Evolutionary conservation across 2,329 filamentous ascomycete species (phyloP), one percentile per base, ranked within the genome.

Genomic region (Fusarium penzigii): DNA sequence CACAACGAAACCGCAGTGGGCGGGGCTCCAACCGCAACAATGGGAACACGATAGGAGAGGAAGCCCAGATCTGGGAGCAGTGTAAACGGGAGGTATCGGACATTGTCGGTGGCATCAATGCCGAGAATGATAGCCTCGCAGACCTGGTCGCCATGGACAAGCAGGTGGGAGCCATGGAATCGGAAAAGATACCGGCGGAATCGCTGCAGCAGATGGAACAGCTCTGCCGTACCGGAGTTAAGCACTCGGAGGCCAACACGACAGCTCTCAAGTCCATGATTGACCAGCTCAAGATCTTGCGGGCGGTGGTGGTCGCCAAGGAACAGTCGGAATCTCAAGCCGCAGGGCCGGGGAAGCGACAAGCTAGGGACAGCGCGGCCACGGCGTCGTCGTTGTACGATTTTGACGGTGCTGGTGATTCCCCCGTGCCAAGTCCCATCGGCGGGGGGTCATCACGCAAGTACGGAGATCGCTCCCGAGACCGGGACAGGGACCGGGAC

Each of bases 1-100:
- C 74, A 41, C 74, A 76, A 62, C 69, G 74, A 54, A 75, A 74
- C 54, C 72, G 75, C 49, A 75, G 73, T 60, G 73, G 72, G 46
- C 74, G 75, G 55, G 74, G 73, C 39, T 74, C 72, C 39, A 74
- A 73, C 64, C 71, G 75, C 40, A 77, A 75, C 65, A 76, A 74
- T 44, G 72, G 73, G 25, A 70, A 72, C 54, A 60, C 68, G 8
- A 72, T 75, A 32, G 75, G 75, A 29, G 75, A 78, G 56, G 75
- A 78, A 58, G 71, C 69, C 9, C 68, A 73, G 43, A 70, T 77
- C 6, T 78, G 75, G 75, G 73, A 76, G 34, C 58, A 64, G 2
- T 72, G 68, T 60, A 75, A 76, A 52, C 63, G 61, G 5, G 71
- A 74, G 43, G 63, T 76, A 29, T 61, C 64, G 36, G 75, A 77